Evolutionary conservation across 495 filamentous ascomycete species (phyloP), one percentile per base, ranked within the genome.

Genomic region (Lentithecium fluviatile): DNA sequence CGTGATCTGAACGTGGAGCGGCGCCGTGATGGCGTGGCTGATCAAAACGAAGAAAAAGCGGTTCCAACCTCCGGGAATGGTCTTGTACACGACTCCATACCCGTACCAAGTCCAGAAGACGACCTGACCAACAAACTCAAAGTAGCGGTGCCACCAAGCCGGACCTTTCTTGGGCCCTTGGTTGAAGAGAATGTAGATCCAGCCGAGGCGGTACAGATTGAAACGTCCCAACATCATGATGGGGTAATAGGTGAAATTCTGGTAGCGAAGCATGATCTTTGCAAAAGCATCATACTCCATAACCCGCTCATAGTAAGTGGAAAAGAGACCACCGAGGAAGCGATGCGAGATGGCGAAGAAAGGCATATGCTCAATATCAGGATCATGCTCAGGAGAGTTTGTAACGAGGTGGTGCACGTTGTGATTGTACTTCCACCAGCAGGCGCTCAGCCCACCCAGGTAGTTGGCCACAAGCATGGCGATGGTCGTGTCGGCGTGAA

Each of bases 391-490:
- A 23, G 94, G 90, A 47, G 87, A 88, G 74, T 98, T 98, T 17
- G 94, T 98, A 34, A 98, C 88, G 65, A 98, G 91, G 66, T 98
- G 94, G 71, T 98, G 94, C 24, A 98, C 94, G 73, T 98, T 98
- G 76, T 98, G 94, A 72, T 85, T 97, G 53, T 83, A 81, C 73
- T 98, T 98, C 94, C 94, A 98, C 94, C 94, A 98, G 10, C 93
- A 89, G 13, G 94, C 60, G 45, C 89, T 94, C n/a, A 98, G 75
- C 3, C 94, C 94, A 20, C 94, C 94, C 2, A 92, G 76, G 65
- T 88, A 98, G 70, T 95, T 85, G 21, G 94, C 93, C 66, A 97
- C 88, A 54, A 95, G 74, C 66, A 97, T 95, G 34, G 90, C 92
- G 65, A 97, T 90, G 36, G 86, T 76, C 6, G 88, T 87, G 74